Evolutionary conservation across 208 protist genomes (phyloP).

Genomic region (Novymonas esmeraldas): DNA sequence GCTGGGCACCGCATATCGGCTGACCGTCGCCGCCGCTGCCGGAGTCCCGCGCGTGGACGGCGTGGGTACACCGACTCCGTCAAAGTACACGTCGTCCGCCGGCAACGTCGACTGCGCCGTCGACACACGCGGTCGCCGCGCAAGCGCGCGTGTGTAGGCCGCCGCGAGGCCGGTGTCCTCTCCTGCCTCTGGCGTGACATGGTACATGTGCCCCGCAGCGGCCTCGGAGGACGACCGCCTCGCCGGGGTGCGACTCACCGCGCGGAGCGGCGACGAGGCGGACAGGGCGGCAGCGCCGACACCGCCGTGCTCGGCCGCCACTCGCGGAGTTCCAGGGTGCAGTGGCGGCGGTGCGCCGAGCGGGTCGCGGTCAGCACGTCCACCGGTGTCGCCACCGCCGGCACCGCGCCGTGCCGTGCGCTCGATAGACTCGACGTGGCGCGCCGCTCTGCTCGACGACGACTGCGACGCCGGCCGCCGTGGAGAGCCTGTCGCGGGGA

Average conservation of each 20-base stretch:
- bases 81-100: no score
- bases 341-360: slow-evolving; percentile 4
- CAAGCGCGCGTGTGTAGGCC: no score
- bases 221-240: no score
- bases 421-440: slow-evolving; percentile 28
- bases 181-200: no score
- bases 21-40: no score
- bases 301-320: neutral
- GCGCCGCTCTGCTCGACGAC: slow-evolving; percentile 2
- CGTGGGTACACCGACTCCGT: no score
- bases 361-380: neutral
- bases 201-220: no score
- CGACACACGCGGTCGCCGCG: no score
- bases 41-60: no score
- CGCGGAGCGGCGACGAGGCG: slow-evolving; percentile 3
- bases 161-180: no score
- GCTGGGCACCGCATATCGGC: no score
- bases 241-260: slow-evolving; percentile 2
- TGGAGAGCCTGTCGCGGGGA: neutral
- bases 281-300: neutral
- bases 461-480: neutral
- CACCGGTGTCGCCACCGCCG: neutral
- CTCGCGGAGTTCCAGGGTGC: slow-evolving; percentile 8
- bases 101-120: no score
- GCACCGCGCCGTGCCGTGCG: slow-evolving; percentile 10